These are phyloP conservation scores for Lunularia cruciata DNA, from an alignment of 225 moss, liverwort and hornwort genomes.

Conservation along the genomic window DNA sequence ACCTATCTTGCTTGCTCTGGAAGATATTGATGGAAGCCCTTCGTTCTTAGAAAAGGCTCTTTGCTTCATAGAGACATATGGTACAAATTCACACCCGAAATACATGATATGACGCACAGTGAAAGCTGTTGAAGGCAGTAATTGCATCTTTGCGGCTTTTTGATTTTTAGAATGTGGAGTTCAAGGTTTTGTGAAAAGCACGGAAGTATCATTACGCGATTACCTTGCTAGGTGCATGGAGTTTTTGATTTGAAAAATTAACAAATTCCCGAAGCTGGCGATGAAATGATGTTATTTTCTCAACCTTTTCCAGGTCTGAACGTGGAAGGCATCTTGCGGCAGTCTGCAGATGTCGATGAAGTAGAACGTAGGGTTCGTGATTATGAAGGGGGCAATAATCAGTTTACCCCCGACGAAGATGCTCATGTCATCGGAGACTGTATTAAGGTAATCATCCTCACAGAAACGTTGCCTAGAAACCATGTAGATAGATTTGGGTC, in stretches of 20 bases:
- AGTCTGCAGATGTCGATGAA: constrained; percentile 95
- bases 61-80: constrained; percentile 80
- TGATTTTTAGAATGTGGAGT: too few relatives aligned
- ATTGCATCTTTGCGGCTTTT: too few relatives aligned
- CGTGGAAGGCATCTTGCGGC: constrained; percentile 93
- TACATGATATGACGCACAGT: too few relatives aligned
- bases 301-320: constrained; percentile 66
- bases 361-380: constrained; percentile 94
- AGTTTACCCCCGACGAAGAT: constrained; percentile 90
- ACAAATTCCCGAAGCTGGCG: too few relatives aligned
- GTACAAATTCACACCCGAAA: constrained; percentile 36
- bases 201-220: too few relatives aligned
- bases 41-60: constrained; percentile 94
- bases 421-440: constrained; percentile 98
- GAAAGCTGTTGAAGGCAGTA: too few relatives aligned
- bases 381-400: constrained; percentile 80
- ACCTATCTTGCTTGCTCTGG: constrained; percentile 87
- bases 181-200: too few relatives aligned
- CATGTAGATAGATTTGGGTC: too few relatives aligned
- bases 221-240: too few relatives aligned
- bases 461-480: too few relatives aligned
- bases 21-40: constrained; percentile 91
- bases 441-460: constrained; percentile 63
- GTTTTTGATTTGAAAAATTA: too few relatives aligned
- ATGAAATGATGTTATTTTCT: too few relatives aligned